phyloP scores from a whole-genome alignment of 1,284 basidiomycete species.

The Ustilago crameri region DNA sequence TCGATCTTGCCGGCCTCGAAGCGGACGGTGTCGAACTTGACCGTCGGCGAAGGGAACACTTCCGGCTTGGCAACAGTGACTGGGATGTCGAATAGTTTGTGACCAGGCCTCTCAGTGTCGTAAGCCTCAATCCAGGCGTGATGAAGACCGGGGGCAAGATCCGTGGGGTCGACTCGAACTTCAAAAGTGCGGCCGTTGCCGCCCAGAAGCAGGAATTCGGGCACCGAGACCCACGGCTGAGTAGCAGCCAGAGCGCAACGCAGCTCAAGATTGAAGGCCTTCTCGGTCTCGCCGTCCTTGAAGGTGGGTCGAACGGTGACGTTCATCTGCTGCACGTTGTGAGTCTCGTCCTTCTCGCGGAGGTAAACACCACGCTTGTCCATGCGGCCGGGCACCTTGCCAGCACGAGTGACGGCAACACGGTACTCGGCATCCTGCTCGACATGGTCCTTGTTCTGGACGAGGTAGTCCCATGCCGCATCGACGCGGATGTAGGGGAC shows the following conservation, averaged over 20 bases:
- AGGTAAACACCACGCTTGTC: constrained; percentile 68
- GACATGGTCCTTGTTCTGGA: constrained; percentile 58
- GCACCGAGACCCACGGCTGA: constrained; percentile 63
- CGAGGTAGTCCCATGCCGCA: constrained; percentile 66
- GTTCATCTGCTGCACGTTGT: constrained; percentile 59
- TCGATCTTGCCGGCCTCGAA: constrained; percentile 63
- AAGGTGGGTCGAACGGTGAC: constrained; percentile 64
- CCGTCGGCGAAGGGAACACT: constrained; percentile 48
- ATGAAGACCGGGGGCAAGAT: constrained; percentile 64
- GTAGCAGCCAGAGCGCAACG: constrained; percentile 55
- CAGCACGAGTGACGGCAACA: constrained; percentile 63
- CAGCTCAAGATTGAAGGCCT: constrained; percentile 64
- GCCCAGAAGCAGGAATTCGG: constrained; percentile 64
- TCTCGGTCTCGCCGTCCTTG: constrained; percentile 62
- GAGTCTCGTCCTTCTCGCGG: constrained; percentile 63
- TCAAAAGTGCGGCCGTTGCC: constrained; percentile 68
- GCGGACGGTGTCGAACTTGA: constrained; percentile 47
- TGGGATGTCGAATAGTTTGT: constrained; percentile 66
- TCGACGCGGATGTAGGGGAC: constrained; percentile 68
- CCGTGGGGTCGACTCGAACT: constrained; percentile 65
- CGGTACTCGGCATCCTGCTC: constrained; percentile 66
- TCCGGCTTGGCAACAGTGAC: constrained; percentile 68
- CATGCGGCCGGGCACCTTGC: constrained; percentile 54
- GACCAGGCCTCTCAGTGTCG: constrained; percentile 59
- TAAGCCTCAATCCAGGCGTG: constrained; percentile 62